Evolutionary conservation across 1,139 yeast species (phyloP).

Genomic region (Williopsis jadinii): DNA sequence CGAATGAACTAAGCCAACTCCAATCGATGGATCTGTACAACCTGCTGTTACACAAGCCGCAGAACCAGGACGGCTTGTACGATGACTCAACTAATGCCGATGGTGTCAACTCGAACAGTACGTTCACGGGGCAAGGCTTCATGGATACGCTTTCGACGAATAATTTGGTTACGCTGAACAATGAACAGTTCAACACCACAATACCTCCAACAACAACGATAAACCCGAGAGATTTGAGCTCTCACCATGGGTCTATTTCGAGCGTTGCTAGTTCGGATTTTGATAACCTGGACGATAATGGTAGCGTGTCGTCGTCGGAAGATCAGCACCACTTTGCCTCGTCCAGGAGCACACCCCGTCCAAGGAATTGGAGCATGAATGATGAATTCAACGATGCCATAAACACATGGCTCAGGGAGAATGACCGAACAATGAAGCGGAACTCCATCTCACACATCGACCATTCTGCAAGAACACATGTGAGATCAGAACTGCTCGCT

Average conservation of each 20-base stretch:
- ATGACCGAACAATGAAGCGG: conserved; percentile 5
- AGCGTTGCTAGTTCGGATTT: conserved; percentile 3
- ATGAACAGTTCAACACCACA: background rate
- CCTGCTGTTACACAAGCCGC: conserved; percentile 1
- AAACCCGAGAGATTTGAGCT: conserved; percentile 14
- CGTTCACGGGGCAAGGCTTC: too few species aligned
- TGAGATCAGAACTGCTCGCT: background rate
- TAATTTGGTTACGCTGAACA: conserved; percentile 1
- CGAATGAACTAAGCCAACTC: background rate
- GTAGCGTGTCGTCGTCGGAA: background rate
- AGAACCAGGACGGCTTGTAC: too few species aligned
- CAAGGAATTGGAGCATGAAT: conserved; percentile 17
- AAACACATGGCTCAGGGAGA: conserved; percentile 18
- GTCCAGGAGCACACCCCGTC: conserved; percentile 1
- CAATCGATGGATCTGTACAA: conserved; percentile 4
- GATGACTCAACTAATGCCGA: too few species aligned
- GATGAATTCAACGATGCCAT: conserved; percentile 19
- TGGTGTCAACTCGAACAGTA: too few species aligned
- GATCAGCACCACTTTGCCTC: background rate
- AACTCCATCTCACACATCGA: conserved; percentile 1
- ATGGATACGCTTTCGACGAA: background rate
- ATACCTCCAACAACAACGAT: conserved; percentile 6
- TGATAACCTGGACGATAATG: conserved; percentile 6
- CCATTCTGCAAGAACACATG: background rate
- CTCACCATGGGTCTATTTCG: conserved; percentile 4